Evolutionary conservation across 2,329 filamentous ascomycete genomes (phyloP).

Genomic region (Fusarium albosuccineum): DNA sequence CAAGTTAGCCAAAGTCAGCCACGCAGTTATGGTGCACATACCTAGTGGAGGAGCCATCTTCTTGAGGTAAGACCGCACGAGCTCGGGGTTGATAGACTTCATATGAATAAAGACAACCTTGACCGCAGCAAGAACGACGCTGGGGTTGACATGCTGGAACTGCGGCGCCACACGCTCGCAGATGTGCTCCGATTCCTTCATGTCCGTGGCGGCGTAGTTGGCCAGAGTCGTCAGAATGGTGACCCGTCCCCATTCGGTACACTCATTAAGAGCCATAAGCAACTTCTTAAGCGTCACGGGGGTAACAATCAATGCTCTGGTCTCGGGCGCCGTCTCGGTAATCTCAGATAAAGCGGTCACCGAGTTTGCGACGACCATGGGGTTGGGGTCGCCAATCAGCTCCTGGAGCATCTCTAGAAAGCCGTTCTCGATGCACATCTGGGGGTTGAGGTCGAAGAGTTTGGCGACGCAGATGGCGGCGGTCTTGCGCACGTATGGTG

Average conservation of each 20-base stretch:
- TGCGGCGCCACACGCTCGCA: conserved; percentile 96
- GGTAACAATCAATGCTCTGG: conserved; percentile 85
- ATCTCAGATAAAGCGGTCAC: conserved; percentile 96
- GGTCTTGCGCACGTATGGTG: conserved; percentile 97
- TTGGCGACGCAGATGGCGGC: conserved; percentile 98
- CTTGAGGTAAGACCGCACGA: conserved; percentile 88
- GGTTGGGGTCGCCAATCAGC: conserved; percentile 96
- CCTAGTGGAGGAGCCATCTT: conserved; percentile 98
- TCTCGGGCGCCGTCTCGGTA: conserved; percentile 89
- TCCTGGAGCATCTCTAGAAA: conserved; percentile 95
- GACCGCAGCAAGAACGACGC: conserved; percentile 95
- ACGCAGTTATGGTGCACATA: conserved; percentile 57
- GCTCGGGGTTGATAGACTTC: conserved; percentile 82
- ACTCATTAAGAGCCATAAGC: conserved; percentile 95
- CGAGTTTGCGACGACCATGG: conserved; percentile 98
- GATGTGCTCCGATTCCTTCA: conserved; percentile 97
- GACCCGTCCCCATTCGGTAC: conserved; percentile 97
- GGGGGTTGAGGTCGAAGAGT: conserved; percentile 93
- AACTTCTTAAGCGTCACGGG: conserved; percentile 91
- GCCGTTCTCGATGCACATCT: conserved; percentile 95
- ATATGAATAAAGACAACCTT: conserved; percentile 99
- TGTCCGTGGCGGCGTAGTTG: conserved; percentile 86
- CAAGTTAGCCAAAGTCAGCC: neutral
- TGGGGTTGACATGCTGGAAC: conserved; percentile 98
- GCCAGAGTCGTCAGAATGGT: conserved; percentile 92